These are phyloP conservation scores for Lactarius deliciosus DNA, from an alignment of 768 basidiomycete genomes.

Conservation along the genomic window DNA sequence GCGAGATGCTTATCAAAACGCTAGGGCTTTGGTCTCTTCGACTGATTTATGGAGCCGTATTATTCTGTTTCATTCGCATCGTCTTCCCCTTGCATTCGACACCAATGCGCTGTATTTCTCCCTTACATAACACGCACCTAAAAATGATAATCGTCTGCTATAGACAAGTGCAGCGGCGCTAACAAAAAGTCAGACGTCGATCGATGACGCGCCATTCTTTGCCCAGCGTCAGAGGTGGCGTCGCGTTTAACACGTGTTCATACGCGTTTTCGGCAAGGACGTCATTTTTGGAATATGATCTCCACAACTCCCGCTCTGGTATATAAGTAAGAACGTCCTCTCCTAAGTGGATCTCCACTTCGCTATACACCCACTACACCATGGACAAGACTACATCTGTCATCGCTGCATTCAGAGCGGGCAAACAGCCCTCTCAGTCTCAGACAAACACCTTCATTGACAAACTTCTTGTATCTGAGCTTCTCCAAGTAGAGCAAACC, in stretches of 20 bases:
- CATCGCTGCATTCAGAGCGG: conserved; percentile 66
- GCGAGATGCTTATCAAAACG: conserved; percentile 13
- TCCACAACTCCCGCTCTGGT: neutral
- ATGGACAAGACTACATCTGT: conserved; percentile 68
- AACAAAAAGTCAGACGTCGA: neutral
- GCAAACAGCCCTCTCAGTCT: conserved; percentile 64
- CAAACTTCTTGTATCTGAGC: conserved; percentile 50
- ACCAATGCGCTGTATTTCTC: conserved; percentile 19
- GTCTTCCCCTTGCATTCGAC: conserved; percentile 10
- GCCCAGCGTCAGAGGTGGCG: conserved; percentile 6
- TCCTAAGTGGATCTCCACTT: neutral
- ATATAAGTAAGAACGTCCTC: conserved; percentile 13
- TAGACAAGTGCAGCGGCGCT: neutral
- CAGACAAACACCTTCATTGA: conserved; percentile 57
- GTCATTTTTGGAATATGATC: conserved; percentile 5
- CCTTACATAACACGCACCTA: conserved; percentile 8
- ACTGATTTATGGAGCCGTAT: conserved; percentile 49
- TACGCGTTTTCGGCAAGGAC: conserved; percentile 3
- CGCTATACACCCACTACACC: neutral
- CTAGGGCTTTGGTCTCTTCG: conserved; percentile 96
- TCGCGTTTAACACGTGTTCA: conserved; percentile 1
- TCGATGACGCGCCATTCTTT: neutral
- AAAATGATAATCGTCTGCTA: conserved; percentile 12
- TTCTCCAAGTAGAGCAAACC: conserved; percentile 47
- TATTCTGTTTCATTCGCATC: conserved; percentile 14